A percentile compares a stretch with the other conserved stretches of the same genome.
phyloP scores from a whole-genome alignment of 306 rosid genomes.

The Rosa multiflora region DNA sequence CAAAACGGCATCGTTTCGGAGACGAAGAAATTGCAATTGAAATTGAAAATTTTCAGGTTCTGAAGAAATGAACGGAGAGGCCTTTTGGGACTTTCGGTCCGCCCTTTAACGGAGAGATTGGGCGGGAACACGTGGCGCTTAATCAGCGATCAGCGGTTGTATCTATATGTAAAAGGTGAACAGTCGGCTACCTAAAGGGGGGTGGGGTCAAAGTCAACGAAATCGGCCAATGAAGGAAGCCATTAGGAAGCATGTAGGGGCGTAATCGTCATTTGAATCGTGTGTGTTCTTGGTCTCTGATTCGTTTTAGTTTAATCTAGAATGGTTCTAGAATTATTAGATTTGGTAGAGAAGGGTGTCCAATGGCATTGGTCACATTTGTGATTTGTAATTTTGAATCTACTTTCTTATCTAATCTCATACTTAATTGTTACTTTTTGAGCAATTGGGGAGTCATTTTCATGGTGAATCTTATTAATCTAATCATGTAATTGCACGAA shows the following conservation, averaged over 20 bases:
- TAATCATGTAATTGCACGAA: not conserved
- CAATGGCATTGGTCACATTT: not conserved
- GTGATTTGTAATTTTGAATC: not conserved
- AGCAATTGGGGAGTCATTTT: not conserved
- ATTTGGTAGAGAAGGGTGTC: not conserved
- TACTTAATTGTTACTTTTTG: not conserved
- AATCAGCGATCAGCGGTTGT: not conserved
- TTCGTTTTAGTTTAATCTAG: not conserved
- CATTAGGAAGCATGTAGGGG: not conserved
- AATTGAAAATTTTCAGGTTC: not conserved
- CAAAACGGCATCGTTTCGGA: constrained; percentile 39
- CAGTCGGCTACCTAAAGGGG: not conserved
- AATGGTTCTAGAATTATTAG: not conserved
- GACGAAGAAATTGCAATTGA: not conserved
- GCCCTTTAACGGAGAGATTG: constrained; percentile 18
- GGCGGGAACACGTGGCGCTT: constrained; percentile 49
- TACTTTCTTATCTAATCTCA: not conserved
- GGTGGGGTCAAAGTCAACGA: constrained; percentile 28
- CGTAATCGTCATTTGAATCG: not conserved
- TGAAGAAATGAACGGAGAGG: not conserved
- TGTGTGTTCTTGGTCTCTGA: not conserved
- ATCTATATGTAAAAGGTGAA: not conserved
- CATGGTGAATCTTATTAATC: not conserved
- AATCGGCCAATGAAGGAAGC: not conserved
- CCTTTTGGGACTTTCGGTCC: not conserved